Conservation (phyloP, 2,329 filamentous ascomycete genomes). For the Penicillium sp. region DNA sequence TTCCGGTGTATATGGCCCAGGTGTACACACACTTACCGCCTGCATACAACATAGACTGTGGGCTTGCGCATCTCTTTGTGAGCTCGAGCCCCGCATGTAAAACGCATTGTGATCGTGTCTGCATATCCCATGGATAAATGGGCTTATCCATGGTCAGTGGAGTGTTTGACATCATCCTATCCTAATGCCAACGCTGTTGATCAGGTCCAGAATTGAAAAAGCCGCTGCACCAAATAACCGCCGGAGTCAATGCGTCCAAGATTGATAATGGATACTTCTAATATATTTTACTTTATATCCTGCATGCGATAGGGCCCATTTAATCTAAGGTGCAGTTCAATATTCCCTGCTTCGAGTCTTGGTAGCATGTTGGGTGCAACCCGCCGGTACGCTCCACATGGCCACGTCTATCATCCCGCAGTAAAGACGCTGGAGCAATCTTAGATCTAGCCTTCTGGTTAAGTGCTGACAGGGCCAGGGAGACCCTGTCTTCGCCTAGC, state of each 20-base stretch:
- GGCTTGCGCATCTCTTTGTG: background rate
- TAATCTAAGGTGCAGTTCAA: constrained; percentile 1
- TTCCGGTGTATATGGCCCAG: too few species aligned
- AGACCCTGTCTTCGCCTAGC: constrained; percentile 12
- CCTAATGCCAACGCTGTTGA: background rate
- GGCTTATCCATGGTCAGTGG: background rate
- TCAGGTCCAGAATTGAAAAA: background rate
- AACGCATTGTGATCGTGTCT: constrained; percentile 2
- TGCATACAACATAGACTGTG: background rate
- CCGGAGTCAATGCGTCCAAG: constrained; percentile 9
- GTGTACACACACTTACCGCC: background rate
- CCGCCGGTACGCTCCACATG: constrained; percentile 2
- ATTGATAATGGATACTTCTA: constrained; percentile 19
- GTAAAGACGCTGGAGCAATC: constrained; percentile 14
- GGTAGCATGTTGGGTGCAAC: background rate
- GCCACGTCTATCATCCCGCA: constrained; percentile 11
- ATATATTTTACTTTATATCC: background rate
- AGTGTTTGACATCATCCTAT: constrained; percentile 1
- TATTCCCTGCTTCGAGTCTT: constrained; percentile 9
- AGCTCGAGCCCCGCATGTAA: constrained; percentile 1
- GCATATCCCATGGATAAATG: background rate
- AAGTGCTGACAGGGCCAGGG: constrained; percentile 19
- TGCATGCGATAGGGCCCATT: constrained; percentile 2
- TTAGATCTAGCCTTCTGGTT: constrained; percentile 7
- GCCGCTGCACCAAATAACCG: background rate